Evolutionary conservation across 768 basidiomycete species (phyloP), one percentile per base, ranked within the genome.

Genomic region (Kwoniella newhampshirensis): DNA sequence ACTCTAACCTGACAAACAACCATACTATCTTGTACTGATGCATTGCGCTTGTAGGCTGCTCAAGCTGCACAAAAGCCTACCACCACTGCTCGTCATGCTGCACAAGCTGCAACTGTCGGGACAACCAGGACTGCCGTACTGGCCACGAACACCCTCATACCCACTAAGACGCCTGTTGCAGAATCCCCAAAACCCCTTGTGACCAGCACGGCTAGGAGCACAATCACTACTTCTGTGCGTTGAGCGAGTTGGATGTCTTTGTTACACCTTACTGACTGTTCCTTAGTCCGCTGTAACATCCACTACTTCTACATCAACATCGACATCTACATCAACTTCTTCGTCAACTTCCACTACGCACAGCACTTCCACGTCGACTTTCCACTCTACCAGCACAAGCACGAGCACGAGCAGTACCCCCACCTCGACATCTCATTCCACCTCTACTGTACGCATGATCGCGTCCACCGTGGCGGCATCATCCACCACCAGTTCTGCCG

Each of bases 61-160:
- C 35, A 44, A 39, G 43, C 56, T 23, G 36, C 41, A 36, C 40
- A 40, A 25, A 35, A 27, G 13, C 37, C 46, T 6, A 6, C 45
- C 18, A 41, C 26, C 37, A 50, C 53, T 11, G 36, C 40, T 25
- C 13, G 59, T 26, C 52, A 60, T 23, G 60, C 54, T 17, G 60
- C 60, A 40, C 54, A 62, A 44, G 60, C 60, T 13, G 60, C 60
- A 21, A 62, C 60, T 13, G 30, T 62, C 35, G 60, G 60, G 12
- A 62, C 55, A 4, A 57, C 60, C 25, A 40, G 50, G 21, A 47
- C 54, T 27, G 21, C 60, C 26, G 48, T 52, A 25, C 8, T 36
- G 18, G 57, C 51, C 40, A 53, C 57, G 17, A 44, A 37, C 18
- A 37, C 55, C 32, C n/a, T 30, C 15, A 59, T 47, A 5, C 42